Conservation (phyloP, 2,329 filamentous ascomycete genomes). For the Colletotrichum tamarilloi region DNA sequence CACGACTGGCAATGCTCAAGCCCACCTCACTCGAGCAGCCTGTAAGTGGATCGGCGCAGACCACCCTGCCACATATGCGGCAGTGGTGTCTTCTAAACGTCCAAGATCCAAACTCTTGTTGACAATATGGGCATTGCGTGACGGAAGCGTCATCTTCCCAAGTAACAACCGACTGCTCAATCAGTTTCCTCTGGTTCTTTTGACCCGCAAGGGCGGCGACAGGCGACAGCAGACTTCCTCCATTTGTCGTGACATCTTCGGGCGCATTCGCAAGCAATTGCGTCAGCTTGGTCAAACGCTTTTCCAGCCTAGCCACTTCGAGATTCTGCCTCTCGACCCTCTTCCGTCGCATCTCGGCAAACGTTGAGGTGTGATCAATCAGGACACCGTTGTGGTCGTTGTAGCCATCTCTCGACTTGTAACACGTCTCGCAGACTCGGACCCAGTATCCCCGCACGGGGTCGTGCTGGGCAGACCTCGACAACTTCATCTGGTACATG, state of each 20-base stretch:
- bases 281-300: conserved; percentile 89
- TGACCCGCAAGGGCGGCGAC: conserved; percentile 72
- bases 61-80: conserved; percentile 90
- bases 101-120: conserved; percentile 95
- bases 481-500: conserved; percentile 99
- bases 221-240: conserved; percentile 68
- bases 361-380: conserved; percentile 78
- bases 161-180: conserved; percentile 92
- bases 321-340: conserved; percentile 87
- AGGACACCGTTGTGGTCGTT: conserved; percentile 84
- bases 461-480: conserved; percentile 87
- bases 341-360: conserved; percentile 77
- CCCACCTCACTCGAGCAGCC: conserved; percentile 87
- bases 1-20: conserved; percentile 74
- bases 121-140: conserved; percentile 87
- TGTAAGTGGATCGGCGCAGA: conserved; percentile 89
- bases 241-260: conserved; percentile 67
- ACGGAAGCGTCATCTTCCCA: conserved; percentile 95
- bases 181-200: conserved; percentile 79
- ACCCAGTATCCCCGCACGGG: conserved; percentile 93
- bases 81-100: conserved; percentile 95
- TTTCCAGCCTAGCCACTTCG: conserved; percentile 90
- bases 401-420: conserved; percentile 95
- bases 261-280: conserved; percentile 82
- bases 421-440: conserved; percentile 98